These are phyloP conservation scores for Russula sp. DNA, from an alignment of 768 basidiomycete genomes.

Conservation along the genomic window DNA sequence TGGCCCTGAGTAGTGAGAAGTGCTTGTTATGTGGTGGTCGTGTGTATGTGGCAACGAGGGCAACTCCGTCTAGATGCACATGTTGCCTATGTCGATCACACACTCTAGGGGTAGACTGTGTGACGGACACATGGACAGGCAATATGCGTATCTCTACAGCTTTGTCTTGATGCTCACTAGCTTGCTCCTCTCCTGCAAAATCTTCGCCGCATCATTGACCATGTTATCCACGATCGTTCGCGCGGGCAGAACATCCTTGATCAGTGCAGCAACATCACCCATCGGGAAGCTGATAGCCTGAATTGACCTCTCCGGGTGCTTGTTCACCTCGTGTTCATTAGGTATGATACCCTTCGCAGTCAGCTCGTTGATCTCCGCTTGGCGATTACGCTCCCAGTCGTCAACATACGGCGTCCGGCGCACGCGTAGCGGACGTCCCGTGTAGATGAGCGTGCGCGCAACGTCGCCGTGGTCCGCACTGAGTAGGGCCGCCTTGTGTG, in stretches of 20 bases:
- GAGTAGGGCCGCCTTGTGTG: slow-evolving; percentile 79
- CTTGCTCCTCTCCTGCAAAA: slow-evolving; percentile 44
- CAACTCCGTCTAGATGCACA: too few species aligned
- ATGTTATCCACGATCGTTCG: slow-evolving; percentile 80
- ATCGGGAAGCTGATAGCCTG: slow-evolving; percentile 73
- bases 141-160: neutral
- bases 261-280: slow-evolving; percentile 74
- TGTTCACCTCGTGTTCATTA: slow-evolving; percentile 62
- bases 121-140: neutral
- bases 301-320: slow-evolving; percentile 77
- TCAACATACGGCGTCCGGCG: slow-evolving; percentile 80
- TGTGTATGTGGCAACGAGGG: too few species aligned
- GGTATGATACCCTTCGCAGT: slow-evolving; percentile 82
- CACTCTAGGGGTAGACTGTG: too few species aligned
- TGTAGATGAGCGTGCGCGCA: slow-evolving; percentile 79
- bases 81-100: too few species aligned
- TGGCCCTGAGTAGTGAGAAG: too few species aligned
- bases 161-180: slow-evolving; percentile 43
- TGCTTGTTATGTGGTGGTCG: too few species aligned
- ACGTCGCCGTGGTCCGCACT: slow-evolving; percentile 75
- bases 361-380: slow-evolving; percentile 77
- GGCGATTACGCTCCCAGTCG: slow-evolving; percentile 79
- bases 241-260: slow-evolving; percentile 76
- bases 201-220: slow-evolving; percentile 57
- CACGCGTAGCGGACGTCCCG: slow-evolving; percentile 86